Base-by-base conservation (phyloP, 768 basidiomycete genomes). In the Kwoniella shandongensis region DNA sequence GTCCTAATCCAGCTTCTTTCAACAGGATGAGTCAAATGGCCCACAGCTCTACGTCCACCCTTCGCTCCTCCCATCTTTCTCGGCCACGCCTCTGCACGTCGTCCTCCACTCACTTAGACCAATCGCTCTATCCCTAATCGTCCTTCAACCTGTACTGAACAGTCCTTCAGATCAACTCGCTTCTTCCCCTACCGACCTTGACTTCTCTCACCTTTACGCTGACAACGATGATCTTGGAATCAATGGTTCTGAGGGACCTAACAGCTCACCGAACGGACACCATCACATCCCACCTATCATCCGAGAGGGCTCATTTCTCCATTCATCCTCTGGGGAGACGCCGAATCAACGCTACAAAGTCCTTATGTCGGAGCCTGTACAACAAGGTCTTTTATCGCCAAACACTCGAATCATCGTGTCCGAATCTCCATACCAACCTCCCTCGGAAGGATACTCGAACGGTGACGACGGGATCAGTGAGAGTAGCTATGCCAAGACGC, bases 361-460 rank as follows among this genome's bases (percentile, higher is more conserved):
- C 25, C 81, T 83, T 50, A 81, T 88, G 79, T 63, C 83, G 3
- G 82, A 86, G 57, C 89, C 91, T 10, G 84, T 86, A 22, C 77
- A 80, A n/a, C 89, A 91, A 77, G 91, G 91, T 27, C 77, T 80
- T 60, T 79, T 81, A 13, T 69, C 78, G 32, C 74, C 74, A 27
- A 80, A 62, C 18, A 89, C 89, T 0, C 79, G 76, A 44, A 75
- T 90, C 47, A 77, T 85, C 47, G 68, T 87, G 13, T 75, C 81
- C 1, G 57, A 51, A 1, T 51, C 36, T n/a, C 64, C 71, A 5
- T 51, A 63, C 27, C 38, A 46, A 13, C 20, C 41, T 12, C 40
- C 10, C 38, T 20, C 50, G 12, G 50, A n/a, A n/a, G n/a, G n/a
- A n/a, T n/a, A n/a, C 32, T 36, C 30, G 26, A 12, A 39, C 12